Evolutionary conservation across 345 rosid genomes (phyloP).

Genomic region (Brassica nigra): DNA sequence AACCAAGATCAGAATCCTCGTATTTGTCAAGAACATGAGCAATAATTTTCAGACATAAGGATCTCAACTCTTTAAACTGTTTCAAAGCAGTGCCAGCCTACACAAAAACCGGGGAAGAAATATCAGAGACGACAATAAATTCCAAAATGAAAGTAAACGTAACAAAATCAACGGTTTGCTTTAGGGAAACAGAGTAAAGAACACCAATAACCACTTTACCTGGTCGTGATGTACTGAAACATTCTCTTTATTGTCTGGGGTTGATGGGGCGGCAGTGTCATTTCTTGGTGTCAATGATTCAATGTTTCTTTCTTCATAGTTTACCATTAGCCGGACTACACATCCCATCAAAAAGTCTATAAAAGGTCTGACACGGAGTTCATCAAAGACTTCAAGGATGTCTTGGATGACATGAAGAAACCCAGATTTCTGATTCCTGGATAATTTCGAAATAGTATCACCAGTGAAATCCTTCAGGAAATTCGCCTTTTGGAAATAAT

Average conservation of each 20-base stretch:
- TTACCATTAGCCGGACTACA: constrained; percentile 68
- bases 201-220: constrained; percentile 49
- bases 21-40: constrained; percentile 72
- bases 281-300: constrained; percentile 41
- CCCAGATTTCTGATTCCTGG: constrained; percentile 77
- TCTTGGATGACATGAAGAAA: constrained; percentile 87
- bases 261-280: constrained; percentile 26
- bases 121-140: constrained; percentile 7
- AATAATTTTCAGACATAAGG: constrained; percentile 75
- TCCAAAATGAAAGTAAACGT: constrained; percentile 1
- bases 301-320: constrained; percentile 47
- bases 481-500: constrained; percentile 50
- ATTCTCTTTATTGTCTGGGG: constrained; percentile 39
- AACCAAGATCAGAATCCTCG: constrained; percentile 72
- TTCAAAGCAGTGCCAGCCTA: constrained; percentile 56
- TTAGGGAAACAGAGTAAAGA: constrained; percentile 8
- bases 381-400: constrained; percentile 76
- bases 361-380: constrained; percentile 66
- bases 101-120: constrained; percentile 17
- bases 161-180: not conserved
- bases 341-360: constrained; percentile 82
- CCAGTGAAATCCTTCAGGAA: constrained; percentile 57
- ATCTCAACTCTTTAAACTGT: constrained; percentile 80
- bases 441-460: constrained; percentile 56
- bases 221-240: constrained; percentile 34